Evolutionary conservation across 1,284 basidiomycete genomes (phyloP).

Genomic region (Leccinum fallax): DNA sequence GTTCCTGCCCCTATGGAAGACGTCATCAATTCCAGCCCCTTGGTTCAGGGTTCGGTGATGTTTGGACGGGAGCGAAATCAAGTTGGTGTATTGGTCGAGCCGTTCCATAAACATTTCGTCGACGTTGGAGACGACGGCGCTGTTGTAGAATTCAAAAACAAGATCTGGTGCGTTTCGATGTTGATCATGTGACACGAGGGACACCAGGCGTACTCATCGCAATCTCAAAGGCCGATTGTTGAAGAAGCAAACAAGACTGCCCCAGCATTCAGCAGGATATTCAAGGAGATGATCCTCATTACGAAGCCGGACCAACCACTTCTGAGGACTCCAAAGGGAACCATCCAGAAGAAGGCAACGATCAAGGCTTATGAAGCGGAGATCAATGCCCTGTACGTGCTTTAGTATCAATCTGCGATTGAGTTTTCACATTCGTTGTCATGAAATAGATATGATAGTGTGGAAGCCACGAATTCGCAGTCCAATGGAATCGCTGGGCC

Average conservation of each 20-base stretch:
- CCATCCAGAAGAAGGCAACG: constrained; percentile 19
- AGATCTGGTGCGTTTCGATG: constrained; percentile 7
- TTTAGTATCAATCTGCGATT: too few species aligned
- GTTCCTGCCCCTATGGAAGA: constrained; percentile 33
- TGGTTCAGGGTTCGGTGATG: constrained; percentile 21
- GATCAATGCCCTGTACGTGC: constrained; percentile 24
- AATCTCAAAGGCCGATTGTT: constrained; percentile 16
- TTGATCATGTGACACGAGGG: background rate
- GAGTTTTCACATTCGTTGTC: background rate
- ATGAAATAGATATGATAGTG: constrained; percentile 3
- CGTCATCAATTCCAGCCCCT: constrained; percentile 28
- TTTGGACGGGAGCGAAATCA: constrained; percentile 32
- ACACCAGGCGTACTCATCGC: background rate
- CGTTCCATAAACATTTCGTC: constrained; percentile 15
- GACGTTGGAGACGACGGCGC: constrained; percentile 20
- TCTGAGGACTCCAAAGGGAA: constrained; percentile 23
- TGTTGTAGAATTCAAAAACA: constrained; percentile 3
- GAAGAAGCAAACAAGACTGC: constrained; percentile 27
- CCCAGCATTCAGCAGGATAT: constrained; percentile 29
- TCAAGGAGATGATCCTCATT: constrained; percentile 30
- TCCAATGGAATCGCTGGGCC: background rate
- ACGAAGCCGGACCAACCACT: constrained; percentile 20
- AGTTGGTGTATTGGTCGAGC: constrained; percentile 42
- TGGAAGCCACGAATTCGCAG: background rate
- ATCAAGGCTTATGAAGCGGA: constrained; percentile 22